These are phyloP conservation scores for Elsinoe australis DNA, from an alignment of 2,329 filamentous ascomycete species.

Conservation along the genomic window DNA sequence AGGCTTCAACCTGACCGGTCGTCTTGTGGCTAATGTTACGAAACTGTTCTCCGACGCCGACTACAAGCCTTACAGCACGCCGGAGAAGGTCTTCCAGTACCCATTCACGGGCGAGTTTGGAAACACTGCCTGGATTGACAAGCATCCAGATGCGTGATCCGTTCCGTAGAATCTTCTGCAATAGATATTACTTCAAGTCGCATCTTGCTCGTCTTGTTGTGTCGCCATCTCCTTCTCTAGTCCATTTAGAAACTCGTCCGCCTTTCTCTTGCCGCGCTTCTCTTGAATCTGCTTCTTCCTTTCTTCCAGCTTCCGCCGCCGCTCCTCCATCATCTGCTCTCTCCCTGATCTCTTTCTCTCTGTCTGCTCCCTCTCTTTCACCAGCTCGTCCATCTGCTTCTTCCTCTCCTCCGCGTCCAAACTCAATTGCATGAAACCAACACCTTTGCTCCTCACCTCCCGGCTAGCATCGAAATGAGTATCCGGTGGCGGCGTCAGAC, in stretches of 20 bases:
- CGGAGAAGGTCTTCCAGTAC: slow-evolving; percentile 41
- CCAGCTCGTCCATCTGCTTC: slow-evolving; percentile 68
- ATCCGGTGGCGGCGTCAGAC: slow-evolving; percentile 69
- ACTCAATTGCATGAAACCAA: slow-evolving; percentile 86
- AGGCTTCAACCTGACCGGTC: slow-evolving; percentile 46
- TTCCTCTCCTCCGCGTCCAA: slow-evolving; percentile 60
- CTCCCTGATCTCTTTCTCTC: slow-evolving; percentile 53
- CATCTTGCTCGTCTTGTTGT: slow-evolving; percentile 20
- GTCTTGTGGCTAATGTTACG: slow-evolving; percentile 38
- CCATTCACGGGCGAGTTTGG: slow-evolving; percentile 38
- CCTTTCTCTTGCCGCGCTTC: slow-evolving; percentile 57
- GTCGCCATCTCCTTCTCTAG: slow-evolving; percentile 35
- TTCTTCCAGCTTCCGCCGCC: slow-evolving; percentile 56
- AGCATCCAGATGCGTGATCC: slow-evolving; percentile 19
- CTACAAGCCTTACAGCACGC: slow-evolving; percentile 34
- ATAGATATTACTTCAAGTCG: neutral
- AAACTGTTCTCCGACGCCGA: slow-evolving; percentile 38
- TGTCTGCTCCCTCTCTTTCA: slow-evolving; percentile 59
- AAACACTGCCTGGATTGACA: slow-evolving; percentile 45
- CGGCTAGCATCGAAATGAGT: slow-evolving; percentile 77
- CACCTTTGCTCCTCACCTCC: slow-evolving; percentile 81
- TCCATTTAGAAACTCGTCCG: slow-evolving; percentile 63
- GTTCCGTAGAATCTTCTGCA: neutral
- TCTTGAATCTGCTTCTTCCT: slow-evolving; percentile 43
- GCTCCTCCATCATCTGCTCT: slow-evolving; percentile 50